These are phyloP conservation scores for Nannizzia gypsea DNA, from an alignment of 2,329 filamentous ascomycete genomes.

Conservation along the genomic window DNA sequence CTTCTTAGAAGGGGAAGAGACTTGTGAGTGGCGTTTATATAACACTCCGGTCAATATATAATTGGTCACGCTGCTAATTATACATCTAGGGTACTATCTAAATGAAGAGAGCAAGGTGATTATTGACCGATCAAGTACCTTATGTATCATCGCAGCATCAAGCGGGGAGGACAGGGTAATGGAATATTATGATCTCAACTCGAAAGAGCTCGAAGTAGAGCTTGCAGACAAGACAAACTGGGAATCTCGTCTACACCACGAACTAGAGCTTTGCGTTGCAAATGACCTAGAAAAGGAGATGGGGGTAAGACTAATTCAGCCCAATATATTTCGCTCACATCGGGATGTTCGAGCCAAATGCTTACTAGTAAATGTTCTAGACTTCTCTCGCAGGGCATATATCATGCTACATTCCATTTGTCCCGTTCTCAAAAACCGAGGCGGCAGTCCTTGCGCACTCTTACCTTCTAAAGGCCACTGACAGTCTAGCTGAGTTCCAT, in stretches of 20 bases:
- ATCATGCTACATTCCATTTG: conserved; percentile 32
- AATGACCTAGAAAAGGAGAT: neutral
- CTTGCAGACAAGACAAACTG: neutral
- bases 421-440: conserved; percentile 32
- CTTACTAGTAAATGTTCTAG: conserved; percentile 10
- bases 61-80: neutral
- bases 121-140: neutral
- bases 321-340: neutral
- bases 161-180: neutral
- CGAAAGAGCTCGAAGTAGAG: neutral
- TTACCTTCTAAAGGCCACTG: conserved; percentile 25
- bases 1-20: conserved; percentile 29
- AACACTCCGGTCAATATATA: too few relatives aligned
- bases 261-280: neutral
- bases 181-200: neutral
- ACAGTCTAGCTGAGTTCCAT: neutral
- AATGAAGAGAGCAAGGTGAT: neutral
- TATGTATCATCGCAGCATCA: conserved; percentile 1
- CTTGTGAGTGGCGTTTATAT: conserved; percentile 6
- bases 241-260: neutral
- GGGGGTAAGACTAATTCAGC: neutral
- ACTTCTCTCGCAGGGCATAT: conserved; percentile 27
- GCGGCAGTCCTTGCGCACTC: conserved; percentile 35
- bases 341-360: neutral
- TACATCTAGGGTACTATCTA: neutral